phyloP scores from a whole-genome alignment of 2,329 filamentous ascomycete species.

The Gaeumannomyces tritici region DNA sequence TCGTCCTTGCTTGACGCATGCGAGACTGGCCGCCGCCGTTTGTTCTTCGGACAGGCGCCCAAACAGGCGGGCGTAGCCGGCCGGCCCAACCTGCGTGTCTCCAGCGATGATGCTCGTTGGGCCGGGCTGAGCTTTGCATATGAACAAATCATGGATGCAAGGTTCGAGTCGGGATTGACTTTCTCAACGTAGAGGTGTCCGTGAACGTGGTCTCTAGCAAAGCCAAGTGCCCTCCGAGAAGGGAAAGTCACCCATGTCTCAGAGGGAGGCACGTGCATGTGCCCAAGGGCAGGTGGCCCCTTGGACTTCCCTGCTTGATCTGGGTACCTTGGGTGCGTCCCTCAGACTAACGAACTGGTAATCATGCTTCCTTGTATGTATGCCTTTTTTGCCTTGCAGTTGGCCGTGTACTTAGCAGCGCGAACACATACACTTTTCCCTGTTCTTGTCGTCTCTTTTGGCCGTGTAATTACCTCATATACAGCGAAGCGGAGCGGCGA shows the following conservation, averaged over 20 bases:
- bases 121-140: not conserved
- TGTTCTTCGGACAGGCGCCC: not conserved
- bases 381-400: too few relatives aligned
- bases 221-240: not conserved
- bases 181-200: not conserved
- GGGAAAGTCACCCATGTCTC: not conserved
- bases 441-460: not conserved
- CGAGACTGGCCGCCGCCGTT: not conserved
- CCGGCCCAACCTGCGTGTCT: not conserved
- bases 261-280: not conserved
- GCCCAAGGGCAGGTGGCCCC: not conserved
- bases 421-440: not conserved
- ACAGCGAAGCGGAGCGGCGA: not conserved
- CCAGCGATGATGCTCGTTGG: not conserved
- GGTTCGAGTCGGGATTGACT: not conserved
- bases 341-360: not conserved
- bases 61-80: not conserved
- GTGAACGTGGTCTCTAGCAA: not conserved
- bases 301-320: not conserved
- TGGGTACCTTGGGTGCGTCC: too few relatives aligned
- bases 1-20: not conserved
- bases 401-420: too few relatives aligned
- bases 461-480: not conserved
- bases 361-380: not conserved
- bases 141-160: not conserved